These are phyloP conservation scores for Sphagnum magellanicum DNA, from an alignment of 228 moss, liverwort and hornwort genomes.

Conservation along the genomic window DNA sequence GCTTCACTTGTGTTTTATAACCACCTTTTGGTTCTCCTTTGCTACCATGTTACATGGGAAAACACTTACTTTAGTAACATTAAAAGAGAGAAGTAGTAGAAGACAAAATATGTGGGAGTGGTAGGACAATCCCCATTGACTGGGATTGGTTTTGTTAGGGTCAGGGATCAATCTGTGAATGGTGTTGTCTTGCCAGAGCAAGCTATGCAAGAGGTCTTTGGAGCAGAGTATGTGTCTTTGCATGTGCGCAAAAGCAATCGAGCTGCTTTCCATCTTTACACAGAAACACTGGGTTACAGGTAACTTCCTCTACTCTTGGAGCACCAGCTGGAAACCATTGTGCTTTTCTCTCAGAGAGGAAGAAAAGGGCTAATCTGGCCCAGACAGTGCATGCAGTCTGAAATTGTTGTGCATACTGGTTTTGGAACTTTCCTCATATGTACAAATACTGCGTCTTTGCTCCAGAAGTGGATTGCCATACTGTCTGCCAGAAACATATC, in stretches of 20 bases:
- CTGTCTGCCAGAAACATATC: neutral
- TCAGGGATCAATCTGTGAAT: neutral
- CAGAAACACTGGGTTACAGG: constrained; percentile 49
- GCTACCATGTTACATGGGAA: neutral
- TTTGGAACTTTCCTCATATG: too few species aligned
- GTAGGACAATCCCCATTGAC: neutral
- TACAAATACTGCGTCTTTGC: neutral
- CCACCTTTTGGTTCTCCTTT: neutral
- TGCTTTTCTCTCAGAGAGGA: too few species aligned
- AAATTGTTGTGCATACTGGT: too few species aligned
- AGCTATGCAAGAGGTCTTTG: constrained; percentile 67
- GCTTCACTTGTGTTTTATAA: neutral
- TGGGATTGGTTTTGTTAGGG: neutral
- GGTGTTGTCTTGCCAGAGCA: constrained; percentile 15
- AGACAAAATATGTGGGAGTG: neutral
- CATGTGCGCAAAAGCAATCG: constrained; percentile 68
- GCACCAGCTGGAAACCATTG: too few species aligned
- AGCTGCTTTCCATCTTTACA: constrained; percentile 60
- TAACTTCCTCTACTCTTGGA: too few species aligned
- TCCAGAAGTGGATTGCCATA: neutral
- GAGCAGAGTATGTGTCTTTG: constrained; percentile 60
- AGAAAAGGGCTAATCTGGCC: too few species aligned
- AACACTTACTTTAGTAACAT: neutral
- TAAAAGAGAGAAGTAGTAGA: too few species aligned
- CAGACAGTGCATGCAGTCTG: too few species aligned